Conservation (phyloP, 2,329 filamentous ascomycete species). For the Trichoderma sp. region DNA sequence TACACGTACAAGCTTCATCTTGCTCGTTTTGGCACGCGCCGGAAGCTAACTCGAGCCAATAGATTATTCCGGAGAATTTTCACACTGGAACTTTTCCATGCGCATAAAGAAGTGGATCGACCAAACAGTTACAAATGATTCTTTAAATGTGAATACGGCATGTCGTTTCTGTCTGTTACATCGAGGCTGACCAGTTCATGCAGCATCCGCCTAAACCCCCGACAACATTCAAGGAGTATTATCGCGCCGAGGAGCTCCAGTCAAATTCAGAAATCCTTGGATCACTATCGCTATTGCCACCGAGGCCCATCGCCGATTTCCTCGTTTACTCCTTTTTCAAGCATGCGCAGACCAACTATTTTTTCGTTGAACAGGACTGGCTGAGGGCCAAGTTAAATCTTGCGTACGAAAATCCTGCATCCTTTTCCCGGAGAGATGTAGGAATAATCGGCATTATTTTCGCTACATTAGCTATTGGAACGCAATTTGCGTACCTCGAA, state of each 20-base stretch:
- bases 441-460: constrained; percentile 51
- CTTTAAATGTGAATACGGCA: constrained; percentile 36
- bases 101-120: constrained; percentile 55
- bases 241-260: constrained; percentile 51
- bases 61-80: constrained; percentile 59
- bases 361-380: constrained; percentile 52
- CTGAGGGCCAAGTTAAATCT: constrained; percentile 46
- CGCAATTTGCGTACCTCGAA: constrained; percentile 55
- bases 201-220: constrained; percentile 37
- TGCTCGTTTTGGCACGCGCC: background rate
- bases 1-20: constrained; percentile 15
- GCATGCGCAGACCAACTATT: constrained; percentile 54
- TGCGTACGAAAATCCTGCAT: constrained; percentile 46
- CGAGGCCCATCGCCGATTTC: constrained; percentile 52
- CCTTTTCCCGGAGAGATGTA: constrained; percentile 47
- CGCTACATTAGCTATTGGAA: constrained; percentile 54
- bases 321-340: constrained; percentile 53
- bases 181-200: background rate
- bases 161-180: background rate
- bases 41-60: constrained; percentile 19
- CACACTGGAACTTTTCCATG: constrained; percentile 59
- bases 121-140: constrained; percentile 41
- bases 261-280: constrained; percentile 46
- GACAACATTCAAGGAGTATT: constrained; percentile 47
- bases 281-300: constrained; percentile 49